phyloP scores from a whole-genome alignment of 2,329 filamentous ascomycete species.

The Fusarium nisikadoi region DNA sequence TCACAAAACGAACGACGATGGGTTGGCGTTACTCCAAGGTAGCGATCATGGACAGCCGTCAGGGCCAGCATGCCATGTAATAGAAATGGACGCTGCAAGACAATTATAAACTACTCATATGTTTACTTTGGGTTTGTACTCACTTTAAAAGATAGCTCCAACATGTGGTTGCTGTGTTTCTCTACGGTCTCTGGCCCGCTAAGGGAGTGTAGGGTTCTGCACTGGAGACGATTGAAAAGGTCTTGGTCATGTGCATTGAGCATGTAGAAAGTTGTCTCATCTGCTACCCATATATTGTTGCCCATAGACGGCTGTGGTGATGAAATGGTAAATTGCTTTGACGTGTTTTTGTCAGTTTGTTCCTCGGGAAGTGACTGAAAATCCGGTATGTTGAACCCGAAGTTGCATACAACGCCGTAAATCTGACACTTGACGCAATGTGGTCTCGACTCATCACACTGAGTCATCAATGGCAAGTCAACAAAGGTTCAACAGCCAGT shows the following conservation, averaged over 20 bases:
- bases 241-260: neutral
- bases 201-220: neutral
- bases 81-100: neutral
- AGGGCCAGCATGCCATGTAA: neutral
- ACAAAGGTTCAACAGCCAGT: accelerated
- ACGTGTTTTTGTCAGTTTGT: too few species aligned
- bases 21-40: neutral
- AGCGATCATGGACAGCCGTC: neutral
- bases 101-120: accelerated
- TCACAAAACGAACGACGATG: neutral
- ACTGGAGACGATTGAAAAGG: neutral
- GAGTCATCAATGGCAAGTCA: accelerated
- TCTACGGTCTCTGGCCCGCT: neutral
- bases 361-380: neutral
- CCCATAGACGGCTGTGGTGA: neutral
- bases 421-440: neutral
- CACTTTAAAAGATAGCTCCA: neutral
- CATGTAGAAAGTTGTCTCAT: neutral
- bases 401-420: neutral
- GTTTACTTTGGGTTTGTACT: accelerated
- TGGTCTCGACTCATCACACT: neutral
- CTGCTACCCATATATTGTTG: neutral
- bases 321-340: accelerated
- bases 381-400: neutral
- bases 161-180: neutral